phyloP scores from a whole-genome alignment of 345 rosid genomes.

The Capsella bursapastoris region DNA sequence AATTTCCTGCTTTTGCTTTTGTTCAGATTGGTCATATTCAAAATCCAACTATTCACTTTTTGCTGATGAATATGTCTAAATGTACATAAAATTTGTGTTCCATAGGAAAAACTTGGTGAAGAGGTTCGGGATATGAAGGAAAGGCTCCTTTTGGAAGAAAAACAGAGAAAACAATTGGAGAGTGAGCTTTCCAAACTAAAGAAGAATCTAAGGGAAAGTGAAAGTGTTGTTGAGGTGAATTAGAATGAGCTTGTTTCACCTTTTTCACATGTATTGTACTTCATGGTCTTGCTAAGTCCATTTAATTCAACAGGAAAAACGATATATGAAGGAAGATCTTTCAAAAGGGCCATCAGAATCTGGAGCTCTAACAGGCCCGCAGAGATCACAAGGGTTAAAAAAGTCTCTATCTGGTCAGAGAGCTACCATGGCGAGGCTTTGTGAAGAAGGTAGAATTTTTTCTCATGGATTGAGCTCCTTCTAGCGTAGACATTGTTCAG shows the following conservation, averaged over 20 bases:
- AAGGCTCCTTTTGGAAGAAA: slow-evolving; percentile 72
- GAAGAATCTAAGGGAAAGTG: slow-evolving; percentile 59
- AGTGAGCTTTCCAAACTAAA: slow-evolving; percentile 65
- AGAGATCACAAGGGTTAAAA: slow-evolving; percentile 63
- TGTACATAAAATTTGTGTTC: background rate
- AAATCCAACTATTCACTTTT: slow-evolving; percentile 7
- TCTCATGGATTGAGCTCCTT: slow-evolving; percentile 11
- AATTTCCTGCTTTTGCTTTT: slow-evolving; percentile 13
- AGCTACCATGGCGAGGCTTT: slow-evolving; percentile 86
- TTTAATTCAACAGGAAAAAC: slow-evolving; percentile 57
- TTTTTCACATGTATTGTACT: slow-evolving; percentile 27
- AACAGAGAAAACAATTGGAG: slow-evolving; percentile 67
- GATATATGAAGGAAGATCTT: slow-evolving; percentile 56
- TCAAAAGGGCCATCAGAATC: slow-evolving; percentile 53
- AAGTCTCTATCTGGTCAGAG: slow-evolving; percentile 72
- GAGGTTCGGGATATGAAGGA: slow-evolving; percentile 61
- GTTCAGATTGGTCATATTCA: slow-evolving; percentile 31
- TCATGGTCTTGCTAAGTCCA: slow-evolving; percentile 49
- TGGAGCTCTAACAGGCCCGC: slow-evolving; percentile 49
- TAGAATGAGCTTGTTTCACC: slow-evolving; percentile 26
- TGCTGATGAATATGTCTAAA: slow-evolving; percentile 3
- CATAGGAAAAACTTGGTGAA: slow-evolving; percentile 63
- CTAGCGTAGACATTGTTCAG: background rate
- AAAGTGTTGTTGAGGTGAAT: slow-evolving; percentile 59
- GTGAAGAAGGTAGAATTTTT: slow-evolving; percentile 75